Evolutionary conservation across 129 eudicot species (phyloP).

Genomic region (Calendula officinalis): DNA sequence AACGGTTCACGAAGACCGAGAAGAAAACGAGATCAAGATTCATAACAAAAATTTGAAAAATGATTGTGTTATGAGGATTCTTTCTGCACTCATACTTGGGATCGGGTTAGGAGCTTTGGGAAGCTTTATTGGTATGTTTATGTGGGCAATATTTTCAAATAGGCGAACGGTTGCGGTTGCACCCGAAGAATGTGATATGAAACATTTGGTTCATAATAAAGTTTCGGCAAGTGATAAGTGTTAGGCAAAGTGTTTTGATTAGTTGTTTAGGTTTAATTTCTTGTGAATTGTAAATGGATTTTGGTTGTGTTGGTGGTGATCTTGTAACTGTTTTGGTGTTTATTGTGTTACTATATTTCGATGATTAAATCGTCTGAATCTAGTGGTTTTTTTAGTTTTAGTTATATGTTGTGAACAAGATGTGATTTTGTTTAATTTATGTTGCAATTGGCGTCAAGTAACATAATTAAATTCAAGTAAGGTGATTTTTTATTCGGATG

Average conservation of each 20-base stretch:
- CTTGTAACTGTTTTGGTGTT: conserved; percentile 30
- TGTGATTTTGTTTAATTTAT: background rate
- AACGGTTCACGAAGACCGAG: conserved; percentile 10
- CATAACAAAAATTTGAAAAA: conserved; percentile 30
- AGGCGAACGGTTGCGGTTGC: conserved; percentile 51
- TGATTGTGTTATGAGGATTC: conserved; percentile 56
- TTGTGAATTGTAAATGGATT: conserved; percentile 54
- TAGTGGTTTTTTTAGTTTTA: conserved; percentile 25
- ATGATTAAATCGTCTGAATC: conserved; percentile 47
- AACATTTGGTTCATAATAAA: conserved; percentile 41
- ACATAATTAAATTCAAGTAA: too few relatives aligned
- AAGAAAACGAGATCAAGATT: conserved; percentile 18
- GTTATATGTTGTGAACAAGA: conserved; percentile 21
- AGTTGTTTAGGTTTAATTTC: conserved; percentile 33
- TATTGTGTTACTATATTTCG: conserved; percentile 49
- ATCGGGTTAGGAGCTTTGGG: conserved; percentile 83
- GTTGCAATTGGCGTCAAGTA: background rate
- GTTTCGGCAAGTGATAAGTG: conserved; percentile 46
- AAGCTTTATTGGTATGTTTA: conserved; percentile 55
- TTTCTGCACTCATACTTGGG: conserved; percentile 68
- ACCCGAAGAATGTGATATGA: conserved; percentile 61
- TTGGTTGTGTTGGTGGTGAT: conserved; percentile 27
- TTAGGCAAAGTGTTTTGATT: conserved; percentile 35
- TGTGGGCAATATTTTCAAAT: conserved; percentile 51
- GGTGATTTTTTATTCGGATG: too few relatives aligned